Evolutionary conservation across 306 rosid genomes (phyloP).

Genomic region (Vicia villosa): DNA sequence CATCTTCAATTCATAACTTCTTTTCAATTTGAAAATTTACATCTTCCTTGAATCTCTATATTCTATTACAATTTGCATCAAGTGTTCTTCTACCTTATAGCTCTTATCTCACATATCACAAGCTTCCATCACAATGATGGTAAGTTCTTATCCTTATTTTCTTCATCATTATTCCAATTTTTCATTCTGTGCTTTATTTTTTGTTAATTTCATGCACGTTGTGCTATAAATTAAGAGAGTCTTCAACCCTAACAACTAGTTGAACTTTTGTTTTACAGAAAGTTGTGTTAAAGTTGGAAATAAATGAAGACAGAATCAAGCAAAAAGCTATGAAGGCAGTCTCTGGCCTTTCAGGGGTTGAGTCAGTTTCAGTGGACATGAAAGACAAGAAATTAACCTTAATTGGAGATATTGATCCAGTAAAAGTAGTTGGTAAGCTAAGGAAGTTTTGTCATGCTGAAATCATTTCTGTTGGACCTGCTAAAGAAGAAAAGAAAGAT

Average conservation of each 20-base stretch:
- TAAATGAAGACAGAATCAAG: too few species aligned
- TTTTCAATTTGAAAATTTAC: background rate
- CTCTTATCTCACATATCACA: too few species aligned
- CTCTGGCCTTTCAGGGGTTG: constrained; percentile 41
- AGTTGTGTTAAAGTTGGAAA: too few species aligned
- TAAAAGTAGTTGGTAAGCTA: constrained; percentile 49
- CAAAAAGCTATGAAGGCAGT: too few species aligned
- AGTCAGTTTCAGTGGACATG: constrained; percentile 60
- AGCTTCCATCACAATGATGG: too few species aligned
- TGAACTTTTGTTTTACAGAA: too few species aligned
- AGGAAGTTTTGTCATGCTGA: constrained; percentile 52
- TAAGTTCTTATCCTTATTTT: background rate
- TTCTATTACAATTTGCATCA: constrained; percentile 3
- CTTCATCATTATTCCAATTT: too few species aligned
- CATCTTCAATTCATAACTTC: constrained; percentile 16
- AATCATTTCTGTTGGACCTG: constrained; percentile 64
- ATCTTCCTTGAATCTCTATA: background rate
- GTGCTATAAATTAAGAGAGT: too few species aligned
- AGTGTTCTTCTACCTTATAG: background rate
- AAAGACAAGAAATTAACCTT: constrained; percentile 65
- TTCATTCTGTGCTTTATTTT: too few species aligned
- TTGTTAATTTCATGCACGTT: too few species aligned
- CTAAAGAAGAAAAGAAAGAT: constrained; percentile 64
- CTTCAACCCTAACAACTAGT: too few species aligned
- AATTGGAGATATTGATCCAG: constrained; percentile 60